Percentiles rank a stretch among this genome's conserved stretches.
Conservation (phyloP, 441 rosid species). For the Croton setiger region DNA sequence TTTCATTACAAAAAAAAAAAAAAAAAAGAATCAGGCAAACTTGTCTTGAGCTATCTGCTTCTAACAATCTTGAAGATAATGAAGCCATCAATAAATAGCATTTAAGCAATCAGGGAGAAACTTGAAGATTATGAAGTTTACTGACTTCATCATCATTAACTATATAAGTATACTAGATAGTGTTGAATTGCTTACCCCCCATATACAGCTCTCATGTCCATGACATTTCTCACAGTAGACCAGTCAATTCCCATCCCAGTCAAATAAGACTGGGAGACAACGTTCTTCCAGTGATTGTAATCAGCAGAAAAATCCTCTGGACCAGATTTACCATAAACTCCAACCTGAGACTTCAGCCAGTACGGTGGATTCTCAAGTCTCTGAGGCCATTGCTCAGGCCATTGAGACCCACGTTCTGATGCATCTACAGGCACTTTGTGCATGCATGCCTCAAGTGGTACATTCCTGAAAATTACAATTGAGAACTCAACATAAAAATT, state of each 20-base stretch:
- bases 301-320: constrained; percentile 82
- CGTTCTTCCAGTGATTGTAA: constrained; percentile 79
- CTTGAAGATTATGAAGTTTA: neutral
- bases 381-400: constrained; percentile 95
- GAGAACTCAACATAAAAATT: neutral
- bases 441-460: constrained; percentile 84
- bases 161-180: neutral
- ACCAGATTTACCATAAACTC: constrained; percentile 87
- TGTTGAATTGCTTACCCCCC: constrained; percentile 67
- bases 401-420: constrained; percentile 66
- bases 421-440: constrained; percentile 63
- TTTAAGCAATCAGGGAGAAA: neutral
- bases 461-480: constrained; percentile 48
- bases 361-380: constrained; percentile 72
- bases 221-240: constrained; percentile 74
- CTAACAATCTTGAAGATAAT: neutral
- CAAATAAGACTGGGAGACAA: constrained; percentile 72
- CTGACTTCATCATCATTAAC: too few species aligned
- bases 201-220: constrained; percentile 96
- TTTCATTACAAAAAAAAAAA: neutral
- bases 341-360: constrained; percentile 77
- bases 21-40: constrained; percentile 20
- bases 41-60: neutral
- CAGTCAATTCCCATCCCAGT: constrained; percentile 83
- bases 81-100: neutral